Evolutionary conservation across 768 basidiomycete species (phyloP).

Genomic region (Lentinus tigrinus): DNA sequence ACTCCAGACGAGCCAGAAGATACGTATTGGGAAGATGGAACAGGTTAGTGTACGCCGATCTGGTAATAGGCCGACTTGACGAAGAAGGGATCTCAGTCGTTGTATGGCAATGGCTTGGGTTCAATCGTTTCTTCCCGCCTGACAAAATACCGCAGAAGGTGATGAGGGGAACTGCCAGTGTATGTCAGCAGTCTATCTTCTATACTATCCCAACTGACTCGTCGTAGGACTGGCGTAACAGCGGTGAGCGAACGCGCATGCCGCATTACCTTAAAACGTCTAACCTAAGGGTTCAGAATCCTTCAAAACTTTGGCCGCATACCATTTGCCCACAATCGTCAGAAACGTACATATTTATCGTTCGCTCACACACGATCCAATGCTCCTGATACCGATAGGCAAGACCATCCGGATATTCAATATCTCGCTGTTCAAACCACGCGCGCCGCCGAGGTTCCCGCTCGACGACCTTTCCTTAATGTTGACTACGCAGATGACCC

Average conservation of each 20-base stretch:
- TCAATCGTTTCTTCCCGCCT: slow-evolving; percentile 63
- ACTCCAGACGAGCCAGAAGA: slow-evolving; percentile 8
- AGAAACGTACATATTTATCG: slow-evolving; percentile 42
- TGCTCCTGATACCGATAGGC: slow-evolving; percentile 46
- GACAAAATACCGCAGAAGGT: slow-evolving; percentile 33
- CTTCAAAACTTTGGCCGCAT: slow-evolving; percentile 58
- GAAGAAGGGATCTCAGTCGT: slow-evolving; percentile 34
- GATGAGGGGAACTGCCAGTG: slow-evolving; percentile 60
- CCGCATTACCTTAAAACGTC: background rate
- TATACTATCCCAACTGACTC: background rate
- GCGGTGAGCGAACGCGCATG: slow-evolving; percentile 45
- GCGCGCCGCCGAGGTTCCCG: slow-evolving; percentile 43
- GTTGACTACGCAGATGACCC: slow-evolving; percentile 7
- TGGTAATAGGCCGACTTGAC: background rate
- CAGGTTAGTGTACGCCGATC: slow-evolving; percentile 9
- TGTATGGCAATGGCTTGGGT: slow-evolving; percentile 69
- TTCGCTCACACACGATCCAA: slow-evolving; percentile 48
- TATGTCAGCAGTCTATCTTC: slow-evolving; percentile 32
- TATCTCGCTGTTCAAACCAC: slow-evolving; percentile 43
- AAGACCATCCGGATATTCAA: slow-evolving; percentile 45
- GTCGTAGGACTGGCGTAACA: slow-evolving; percentile 71
- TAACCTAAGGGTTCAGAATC: slow-evolving; percentile 45
- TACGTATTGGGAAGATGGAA: slow-evolving; percentile 25
- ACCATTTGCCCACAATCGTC: slow-evolving; percentile 40
- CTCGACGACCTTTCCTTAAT: slow-evolving; percentile 20